These are phyloP conservation scores for Hymenoscyphus salicellus DNA, from an alignment of 2,329 filamentous ascomycete genomes.

Conservation along the genomic window DNA sequence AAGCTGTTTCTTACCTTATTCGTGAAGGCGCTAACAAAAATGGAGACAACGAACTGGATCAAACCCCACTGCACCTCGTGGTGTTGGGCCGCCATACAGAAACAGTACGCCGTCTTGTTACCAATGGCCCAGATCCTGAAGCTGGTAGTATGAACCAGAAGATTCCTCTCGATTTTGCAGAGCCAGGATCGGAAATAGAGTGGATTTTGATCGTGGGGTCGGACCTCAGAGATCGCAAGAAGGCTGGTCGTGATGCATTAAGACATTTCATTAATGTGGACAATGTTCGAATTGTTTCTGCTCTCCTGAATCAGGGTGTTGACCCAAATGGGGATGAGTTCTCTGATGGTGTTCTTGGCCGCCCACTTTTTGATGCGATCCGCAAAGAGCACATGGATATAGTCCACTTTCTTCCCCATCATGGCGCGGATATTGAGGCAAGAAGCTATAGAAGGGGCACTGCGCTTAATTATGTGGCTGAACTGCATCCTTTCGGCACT, in stretches of 20 bases:
- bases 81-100: neutral
- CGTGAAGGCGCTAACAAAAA: constrained; percentile 10
- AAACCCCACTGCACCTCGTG: constrained; percentile 12
- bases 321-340: neutral
- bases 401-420: neutral
- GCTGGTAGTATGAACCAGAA: neutral
- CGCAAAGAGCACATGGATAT: neutral
- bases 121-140: constrained; percentile 1
- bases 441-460: neutral
- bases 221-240: neutral
- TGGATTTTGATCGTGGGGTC: constrained; percentile 2
- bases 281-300: neutral
- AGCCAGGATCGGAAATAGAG: neutral
- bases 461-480: neutral
- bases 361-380: neutral
- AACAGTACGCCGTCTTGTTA: neutral
- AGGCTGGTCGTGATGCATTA: neutral
- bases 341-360: neutral
- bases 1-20: neutral
- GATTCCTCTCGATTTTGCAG: neutral
- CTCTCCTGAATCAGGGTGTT: neutral
- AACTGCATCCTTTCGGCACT: neutral
- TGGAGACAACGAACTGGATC: constrained; percentile 1
- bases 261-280: neutral
- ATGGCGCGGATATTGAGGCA: neutral